These are phyloP conservation scores for Hippophae tibetana DNA, from an alignment of 306 rosid species.

Conservation along the genomic window DNA sequence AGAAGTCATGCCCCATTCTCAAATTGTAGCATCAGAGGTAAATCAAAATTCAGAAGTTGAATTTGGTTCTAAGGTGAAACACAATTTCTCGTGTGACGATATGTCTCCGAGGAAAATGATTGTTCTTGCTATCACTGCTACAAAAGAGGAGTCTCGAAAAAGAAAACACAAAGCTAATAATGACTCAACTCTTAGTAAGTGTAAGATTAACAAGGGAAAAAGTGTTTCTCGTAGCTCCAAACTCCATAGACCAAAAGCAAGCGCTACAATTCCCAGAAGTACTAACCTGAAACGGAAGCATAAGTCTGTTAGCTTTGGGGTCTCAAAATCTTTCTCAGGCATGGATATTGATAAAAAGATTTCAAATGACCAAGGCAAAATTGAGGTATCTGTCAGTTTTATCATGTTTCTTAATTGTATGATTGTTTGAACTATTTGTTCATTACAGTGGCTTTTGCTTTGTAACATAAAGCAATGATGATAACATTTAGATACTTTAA, in stretches of 20 bases:
- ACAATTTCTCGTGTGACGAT: slow-evolving; percentile 35
- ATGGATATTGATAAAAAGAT: slow-evolving; percentile 43
- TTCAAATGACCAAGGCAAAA: slow-evolving; percentile 42
- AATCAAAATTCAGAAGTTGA: slow-evolving; percentile 33
- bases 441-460: too few relatives aligned
- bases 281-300: slow-evolving; percentile 52
- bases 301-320: slow-evolving; percentile 41
- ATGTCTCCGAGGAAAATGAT: slow-evolving; percentile 38
- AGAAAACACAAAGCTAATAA: slow-evolving; percentile 47
- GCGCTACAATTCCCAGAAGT: slow-evolving; percentile 27
- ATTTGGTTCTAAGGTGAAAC: slow-evolving; percentile 37
- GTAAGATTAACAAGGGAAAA: slow-evolving; percentile 60
- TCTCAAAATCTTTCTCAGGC: slow-evolving; percentile 40
- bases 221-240: slow-evolving; percentile 25
- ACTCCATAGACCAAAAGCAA: slow-evolving; percentile 32
- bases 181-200: slow-evolving; percentile 49
- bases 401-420: background rate
- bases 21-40: slow-evolving; percentile 37
- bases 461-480: too few relatives aligned
- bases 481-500: too few relatives aligned
- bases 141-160: slow-evolving; percentile 43
- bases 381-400: slow-evolving; percentile 46
- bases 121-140: slow-evolving; percentile 61
- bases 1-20: slow-evolving; percentile 42
- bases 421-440: too few relatives aligned